Conservation (phyloP, 148 eudicot species). For the Amaranthus hypochondriacus region DNA sequence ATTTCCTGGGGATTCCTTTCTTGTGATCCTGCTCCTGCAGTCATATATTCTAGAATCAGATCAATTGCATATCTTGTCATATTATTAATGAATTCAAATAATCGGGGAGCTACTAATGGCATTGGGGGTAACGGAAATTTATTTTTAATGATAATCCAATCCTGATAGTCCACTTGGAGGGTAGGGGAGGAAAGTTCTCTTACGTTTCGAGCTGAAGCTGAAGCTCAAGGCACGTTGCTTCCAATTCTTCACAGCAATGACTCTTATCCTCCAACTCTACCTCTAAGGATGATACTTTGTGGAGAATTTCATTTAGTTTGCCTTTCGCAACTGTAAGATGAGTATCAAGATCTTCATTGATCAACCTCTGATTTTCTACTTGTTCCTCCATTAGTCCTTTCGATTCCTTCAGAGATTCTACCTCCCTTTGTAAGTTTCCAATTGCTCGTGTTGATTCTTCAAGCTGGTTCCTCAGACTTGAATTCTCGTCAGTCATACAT, state of each 20-base stretch:
- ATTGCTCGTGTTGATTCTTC: conserved; percentile 36
- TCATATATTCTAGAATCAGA: conserved; percentile 22
- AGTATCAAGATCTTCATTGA: conserved; percentile 72
- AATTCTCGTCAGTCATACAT: conserved; percentile 27
- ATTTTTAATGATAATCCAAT: neutral
- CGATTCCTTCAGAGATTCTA: conserved; percentile 38
- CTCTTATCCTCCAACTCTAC: conserved; percentile 67
- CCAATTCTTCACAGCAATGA: conserved; percentile 69
- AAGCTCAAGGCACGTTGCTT: conserved; percentile 77
- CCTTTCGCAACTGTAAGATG: conserved; percentile 57
- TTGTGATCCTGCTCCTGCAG: conserved; percentile 38
- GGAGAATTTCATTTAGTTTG: conserved; percentile 46
- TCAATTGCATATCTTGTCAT: neutral
- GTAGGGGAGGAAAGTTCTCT: neutral
- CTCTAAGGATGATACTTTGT: conserved; percentile 63
- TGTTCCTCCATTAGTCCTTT: conserved; percentile 53
- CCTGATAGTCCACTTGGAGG: neutral
- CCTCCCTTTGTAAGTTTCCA: conserved; percentile 36
- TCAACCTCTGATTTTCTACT: conserved; percentile 58
- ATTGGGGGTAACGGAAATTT: neutral
- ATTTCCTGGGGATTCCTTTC: conserved; percentile 34
- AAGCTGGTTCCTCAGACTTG: conserved; percentile 32
- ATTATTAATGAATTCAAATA: no score
- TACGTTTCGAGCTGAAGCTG: conserved; percentile 94
- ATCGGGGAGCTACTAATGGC: no score